Conservation (phyloP, 441 rosid genomes). For the Daphne laureola region DNA sequence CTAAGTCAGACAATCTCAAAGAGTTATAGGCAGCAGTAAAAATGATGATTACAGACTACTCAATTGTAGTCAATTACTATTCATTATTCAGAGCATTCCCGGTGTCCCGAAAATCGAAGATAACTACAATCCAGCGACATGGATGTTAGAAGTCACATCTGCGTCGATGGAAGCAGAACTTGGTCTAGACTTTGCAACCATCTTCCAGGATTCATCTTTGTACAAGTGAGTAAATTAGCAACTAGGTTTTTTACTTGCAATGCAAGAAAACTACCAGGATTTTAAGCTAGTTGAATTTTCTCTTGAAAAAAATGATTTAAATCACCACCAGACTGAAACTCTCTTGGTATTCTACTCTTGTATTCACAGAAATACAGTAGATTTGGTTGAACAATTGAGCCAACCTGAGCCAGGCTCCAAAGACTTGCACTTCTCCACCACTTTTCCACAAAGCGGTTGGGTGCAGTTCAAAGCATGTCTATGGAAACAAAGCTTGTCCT, state of each 20-base stretch:
- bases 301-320: no score
- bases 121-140: slow-evolving; percentile 61
- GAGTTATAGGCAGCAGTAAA: neutral
- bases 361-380: slow-evolving; percentile 24
- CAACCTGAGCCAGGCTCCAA: slow-evolving; percentile 31
- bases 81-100: slow-evolving; percentile 2
- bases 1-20: neutral
- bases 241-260: no score
- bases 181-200: slow-evolving; percentile 39
- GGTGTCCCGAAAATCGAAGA: slow-evolving; percentile 47
- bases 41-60: neutral
- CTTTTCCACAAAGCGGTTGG: slow-evolving; percentile 33
- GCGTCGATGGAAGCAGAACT: slow-evolving; percentile 39
- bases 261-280: no score
- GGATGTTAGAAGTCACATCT: slow-evolving; percentile 59
- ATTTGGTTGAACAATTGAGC: slow-evolving; percentile 24
- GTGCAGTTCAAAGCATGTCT: slow-evolving; percentile 42
- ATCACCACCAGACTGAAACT: neutral
- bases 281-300: neutral
- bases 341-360: neutral
- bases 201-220: slow-evolving; percentile 32
- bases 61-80: neutral
- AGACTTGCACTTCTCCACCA: slow-evolving; percentile 26
- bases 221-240: slow-evolving; percentile 20
- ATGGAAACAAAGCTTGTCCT: slow-evolving; percentile 57